Evolutionary conservation across 441 rosid species (phyloP).

Genomic region (Aleurites moluccanus): DNA sequence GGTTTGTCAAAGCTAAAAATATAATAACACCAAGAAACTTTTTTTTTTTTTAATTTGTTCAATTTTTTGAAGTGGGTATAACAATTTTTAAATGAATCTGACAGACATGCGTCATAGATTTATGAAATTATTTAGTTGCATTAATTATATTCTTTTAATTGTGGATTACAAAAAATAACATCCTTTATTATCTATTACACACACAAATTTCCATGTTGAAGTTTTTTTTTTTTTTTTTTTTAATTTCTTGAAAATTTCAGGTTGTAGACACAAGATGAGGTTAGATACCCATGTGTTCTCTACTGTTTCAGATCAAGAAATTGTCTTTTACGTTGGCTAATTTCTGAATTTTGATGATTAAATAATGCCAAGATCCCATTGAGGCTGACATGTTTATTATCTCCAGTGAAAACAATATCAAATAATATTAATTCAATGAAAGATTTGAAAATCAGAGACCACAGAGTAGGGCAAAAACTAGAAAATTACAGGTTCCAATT

Average conservation of each 20-base stretch:
- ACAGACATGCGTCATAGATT: slow-evolving; percentile 64
- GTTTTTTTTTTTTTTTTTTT: slow-evolving; percentile 19
- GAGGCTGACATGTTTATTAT: slow-evolving; percentile 20
- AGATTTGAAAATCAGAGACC: slow-evolving; percentile 4
- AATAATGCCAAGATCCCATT: slow-evolving; percentile 25
- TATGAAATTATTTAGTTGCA: slow-evolving; percentile 31
- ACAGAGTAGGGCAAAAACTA: not conserved
- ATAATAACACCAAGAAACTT: slow-evolving; percentile 1
- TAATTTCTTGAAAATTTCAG: slow-evolving; percentile 13
- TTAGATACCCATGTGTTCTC: slow-evolving; percentile 32
- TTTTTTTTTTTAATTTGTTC: not conserved
- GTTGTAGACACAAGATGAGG: slow-evolving; percentile 28
- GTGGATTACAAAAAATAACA: slow-evolving; percentile 19
- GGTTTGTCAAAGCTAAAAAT: slow-evolving; percentile 26
- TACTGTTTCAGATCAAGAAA: slow-evolving; percentile 18
- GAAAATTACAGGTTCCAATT: slow-evolving; percentile 17
- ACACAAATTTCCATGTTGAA: slow-evolving; percentile 26
- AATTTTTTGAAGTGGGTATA: slow-evolving; percentile 15
- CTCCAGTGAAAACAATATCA: not conserved
- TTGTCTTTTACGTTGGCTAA: not conserved
- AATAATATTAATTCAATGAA: slow-evolving; percentile 4
- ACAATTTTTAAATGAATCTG: slow-evolving; percentile 44
- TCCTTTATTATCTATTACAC: slow-evolving; percentile 11
- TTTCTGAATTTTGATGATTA: slow-evolving; percentile 7
- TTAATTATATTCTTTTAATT: slow-evolving; percentile 34